Evolutionary conservation across 768 basidiomycete species (phyloP).

Genomic region (Suillus fuscotomentosus): DNA sequence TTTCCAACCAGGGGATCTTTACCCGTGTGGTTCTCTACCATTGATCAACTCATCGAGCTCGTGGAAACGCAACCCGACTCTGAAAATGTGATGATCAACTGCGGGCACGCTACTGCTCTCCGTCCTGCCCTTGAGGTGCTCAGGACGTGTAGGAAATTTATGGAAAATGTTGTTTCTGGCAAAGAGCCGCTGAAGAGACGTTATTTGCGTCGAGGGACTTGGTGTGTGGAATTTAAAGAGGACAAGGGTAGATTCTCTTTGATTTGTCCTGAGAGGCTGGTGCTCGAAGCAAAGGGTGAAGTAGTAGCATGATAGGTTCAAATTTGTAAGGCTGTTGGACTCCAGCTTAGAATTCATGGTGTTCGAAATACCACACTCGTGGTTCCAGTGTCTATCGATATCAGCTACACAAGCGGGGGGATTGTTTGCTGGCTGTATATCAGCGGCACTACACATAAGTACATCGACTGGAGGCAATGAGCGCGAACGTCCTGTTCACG

Average conservation of each 20-base stretch:
- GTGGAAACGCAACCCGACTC: conserved; percentile 29
- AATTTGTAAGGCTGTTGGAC: not conserved
- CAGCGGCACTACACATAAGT: not conserved
- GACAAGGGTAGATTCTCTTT: conserved; percentile 41
- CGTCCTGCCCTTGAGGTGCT: conserved; percentile 48
- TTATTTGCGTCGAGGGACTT: conserved; percentile 34
- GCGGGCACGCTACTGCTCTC: conserved; percentile 47
- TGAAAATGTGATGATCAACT: conserved; percentile 40
- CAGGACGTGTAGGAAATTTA: conserved; percentile 39
- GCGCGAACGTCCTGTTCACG: not conserved
- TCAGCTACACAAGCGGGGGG: not conserved
- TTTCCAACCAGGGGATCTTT: conserved; percentile 57
- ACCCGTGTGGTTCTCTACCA: conserved; percentile 43
- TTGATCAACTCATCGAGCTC: conserved; percentile 43
- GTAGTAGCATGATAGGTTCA: not conserved
- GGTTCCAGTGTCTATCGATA: not conserved
- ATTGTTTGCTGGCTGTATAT: not conserved
- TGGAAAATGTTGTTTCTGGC: conserved; percentile 45
- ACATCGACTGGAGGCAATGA: not conserved
- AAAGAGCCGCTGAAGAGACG: conserved; percentile 35
- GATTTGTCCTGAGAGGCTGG: conserved; percentile 47
- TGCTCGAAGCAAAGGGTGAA: conserved; percentile 33
- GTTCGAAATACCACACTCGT: not conserved
- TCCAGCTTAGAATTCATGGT: not conserved
- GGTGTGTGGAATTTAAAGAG: conserved; percentile 44